These are phyloP conservation scores for Saccharomycodes ludwigii DNA, from an alignment of 805 yeast species.

Conservation along the genomic window DNA sequence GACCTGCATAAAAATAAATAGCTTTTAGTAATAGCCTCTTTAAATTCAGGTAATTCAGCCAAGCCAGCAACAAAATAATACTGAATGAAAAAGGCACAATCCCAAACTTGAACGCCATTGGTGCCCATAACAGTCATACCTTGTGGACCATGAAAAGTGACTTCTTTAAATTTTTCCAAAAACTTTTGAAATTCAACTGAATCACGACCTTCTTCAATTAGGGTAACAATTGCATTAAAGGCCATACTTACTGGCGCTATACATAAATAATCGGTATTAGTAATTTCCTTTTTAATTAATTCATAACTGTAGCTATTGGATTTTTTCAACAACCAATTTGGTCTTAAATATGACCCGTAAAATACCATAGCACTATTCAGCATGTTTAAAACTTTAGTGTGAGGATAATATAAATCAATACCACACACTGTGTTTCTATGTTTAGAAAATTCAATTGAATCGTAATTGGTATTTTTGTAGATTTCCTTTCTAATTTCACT, in stretches of 20 bases:
- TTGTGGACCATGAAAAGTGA: slow-evolving; percentile 71
- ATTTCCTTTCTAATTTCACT: slow-evolving; percentile 63
- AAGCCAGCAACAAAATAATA: slow-evolving; percentile 70
- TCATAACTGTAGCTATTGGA: slow-evolving; percentile 45
- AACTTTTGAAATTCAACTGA: slow-evolving; percentile 48
- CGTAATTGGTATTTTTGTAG: slow-evolving; percentile 55
- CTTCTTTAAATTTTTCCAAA: slow-evolving; percentile 55
- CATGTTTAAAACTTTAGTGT: slow-evolving; percentile 50
- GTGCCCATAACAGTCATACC: slow-evolving; percentile 96
- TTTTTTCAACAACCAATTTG: slow-evolving; percentile 50
- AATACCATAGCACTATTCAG: slow-evolving; percentile 46
- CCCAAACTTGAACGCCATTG: slow-evolving; percentile 97
- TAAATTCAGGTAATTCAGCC: slow-evolving; percentile 55
- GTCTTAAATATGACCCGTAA: slow-evolving; percentile 67
- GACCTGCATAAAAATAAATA: slow-evolving; percentile 66
- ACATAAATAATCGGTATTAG: slow-evolving; percentile 68
- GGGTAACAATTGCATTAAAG: slow-evolving; percentile 64
- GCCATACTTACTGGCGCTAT: slow-evolving; percentile 94
- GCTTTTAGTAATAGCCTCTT: slow-evolving; percentile 48
- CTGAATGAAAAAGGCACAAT: slow-evolving; percentile 82
- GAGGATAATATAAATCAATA: slow-evolving; percentile 90
- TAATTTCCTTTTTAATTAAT: slow-evolving; percentile 57
- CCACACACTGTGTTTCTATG: slow-evolving; percentile 83
- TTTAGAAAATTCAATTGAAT: slow-evolving; percentile 49
- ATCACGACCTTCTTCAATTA: slow-evolving; percentile 54